Evolutionary conservation across 257 asterid genomes (phyloP), one percentile per base, ranked within the genome.

Genomic region (Knoxia roxburghii): DNA sequence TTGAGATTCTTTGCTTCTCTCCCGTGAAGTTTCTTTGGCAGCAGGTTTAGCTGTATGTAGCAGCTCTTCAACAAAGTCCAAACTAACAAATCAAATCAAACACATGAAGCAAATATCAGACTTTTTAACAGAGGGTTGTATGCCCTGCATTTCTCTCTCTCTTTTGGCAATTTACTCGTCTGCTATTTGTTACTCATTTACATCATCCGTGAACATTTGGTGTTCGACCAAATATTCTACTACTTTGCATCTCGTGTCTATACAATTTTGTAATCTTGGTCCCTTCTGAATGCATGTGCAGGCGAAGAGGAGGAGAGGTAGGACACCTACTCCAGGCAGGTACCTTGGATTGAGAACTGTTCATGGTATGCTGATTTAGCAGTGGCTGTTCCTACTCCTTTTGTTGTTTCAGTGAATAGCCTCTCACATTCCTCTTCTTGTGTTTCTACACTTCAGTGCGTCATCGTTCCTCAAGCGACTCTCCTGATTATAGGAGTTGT

Each of bases 1-100:
- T 81, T 80, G 76, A 82, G 73, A 69, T 66, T 68, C 64, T 78
- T 66, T 80, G 72, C 71, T 75, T 76, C 72, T 73, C 58, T 80
- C 54, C 78, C 84, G 71, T 84, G 77, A 83, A 89, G 96, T 81
- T 86, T 86, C 81, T 85, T 82, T 82, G 87, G 73, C 80, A 80
- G 79, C 95, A 89, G 95, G 95, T 76, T 76, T 78, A n/a, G 91
- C 96, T 87, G 96, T 87, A 84, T 86, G 97, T 82, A 86, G 97
- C 93, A 92, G 97, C 97, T 87, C 98, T 83, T 87, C 98, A 69
- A 73, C 96, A 83, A 77, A 77, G 71, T 69, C 50, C 72, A 73
- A 92, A 86, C 67, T 87, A 87, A 87, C 90, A 79, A 85, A 86
- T 82, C 85, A 73, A 81, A 83, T 74, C 89, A 85, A 85, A 79